Base-by-base conservation (phyloP, 352 stramenopile species). In the Discostella stelligera region DNA sequence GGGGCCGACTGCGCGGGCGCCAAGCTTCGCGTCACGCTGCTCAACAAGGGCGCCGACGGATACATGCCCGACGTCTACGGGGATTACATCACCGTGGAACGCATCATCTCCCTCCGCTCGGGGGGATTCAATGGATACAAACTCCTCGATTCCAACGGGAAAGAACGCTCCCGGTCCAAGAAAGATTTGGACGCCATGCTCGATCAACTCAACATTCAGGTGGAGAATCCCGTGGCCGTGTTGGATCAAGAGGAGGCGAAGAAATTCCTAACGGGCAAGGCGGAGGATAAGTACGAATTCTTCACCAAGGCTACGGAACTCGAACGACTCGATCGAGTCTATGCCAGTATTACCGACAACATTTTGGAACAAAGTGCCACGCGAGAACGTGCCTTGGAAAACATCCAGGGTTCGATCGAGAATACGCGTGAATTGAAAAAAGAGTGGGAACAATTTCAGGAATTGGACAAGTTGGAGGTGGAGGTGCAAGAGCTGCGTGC, bases 201-300 rank as follows among this genome's bases (percentile, higher is more conserved):
- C 16, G 96, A 98, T 74, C 90, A 97, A 37, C 70, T 98, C n/a
- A 91, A 92, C 66, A 97, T 94, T 65, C 83, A 90, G 82, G 97
- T 98, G 16, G 96, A 98, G 69, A 99, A 99, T 89, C 97, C 97
- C 39, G 97, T 97, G 27, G 94, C 95, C 3, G 95, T 99, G 41
- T 79, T 99, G 46, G 96, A 98, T 81, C 97, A 99, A 79, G 96
- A 99, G 84, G 98, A 98, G 67, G 95, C 96, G 14, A 99, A 99
- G 82, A 91, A 98, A 64, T 99, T 99, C 78, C 79, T 98, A 21
- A 97, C 96, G 23, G 96, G 96, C 44, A 97, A 96, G 67, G 80
- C 91, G 3, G 83, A 90, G 14, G 95, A 98, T 49, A 99, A 99
- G 77, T 99, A 98, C 88, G 91, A 90, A 25, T 98, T 99, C 80